Base-by-base conservation (phyloP, 306 rosid genomes). In the Carpinus fangiana region DNA sequence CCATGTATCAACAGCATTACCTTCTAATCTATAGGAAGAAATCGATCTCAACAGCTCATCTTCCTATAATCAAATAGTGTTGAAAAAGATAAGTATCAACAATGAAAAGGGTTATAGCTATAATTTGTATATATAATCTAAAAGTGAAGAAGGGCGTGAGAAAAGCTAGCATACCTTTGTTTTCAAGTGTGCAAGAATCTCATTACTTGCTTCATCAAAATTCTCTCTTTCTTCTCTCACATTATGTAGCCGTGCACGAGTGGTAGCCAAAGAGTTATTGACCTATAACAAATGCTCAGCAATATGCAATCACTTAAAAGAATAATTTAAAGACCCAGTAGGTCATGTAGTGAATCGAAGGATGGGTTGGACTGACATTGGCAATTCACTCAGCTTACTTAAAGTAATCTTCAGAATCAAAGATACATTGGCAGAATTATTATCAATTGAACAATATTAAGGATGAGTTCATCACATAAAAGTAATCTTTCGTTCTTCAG, bases 221-320 rank as follows among this genome's bases (percentile, higher is more conserved):
- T 94, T 96, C 14, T 92, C 96, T 80, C 87, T 89, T 89, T 92
- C 98, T 88, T 94, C 98, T 82, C 76, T 92, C 82, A 88, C 90
- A 82, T 92, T 90, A 82, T 78, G 91, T 82, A 90, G 90, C 78
- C 94, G 96, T 73, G 73, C 82, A 47, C 84, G 90, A 59, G 91
- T 83, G 61, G 83, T 73, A 76, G 86, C 54, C 86, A 92, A 81
- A 60, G 88, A 84, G 61, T 60, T 56, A 46, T 86, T 88, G 73
- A 94, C 96, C 98, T 94, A 61, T 76, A 74, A 76, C 45, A 81
- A 79, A 56, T 74, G 67, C 68, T 60, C 62, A 74, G 74, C 47
- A 76, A 28, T 55, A 51, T 34, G 18, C 73, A 64, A 75, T 26
- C 43, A 55, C 28, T 76, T 76, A 56, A 60, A 76, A 80, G 75